These are phyloP conservation scores for Podaxis sp. DNA, from an alignment of 768 basidiomycete species.

Conservation along the genomic window DNA sequence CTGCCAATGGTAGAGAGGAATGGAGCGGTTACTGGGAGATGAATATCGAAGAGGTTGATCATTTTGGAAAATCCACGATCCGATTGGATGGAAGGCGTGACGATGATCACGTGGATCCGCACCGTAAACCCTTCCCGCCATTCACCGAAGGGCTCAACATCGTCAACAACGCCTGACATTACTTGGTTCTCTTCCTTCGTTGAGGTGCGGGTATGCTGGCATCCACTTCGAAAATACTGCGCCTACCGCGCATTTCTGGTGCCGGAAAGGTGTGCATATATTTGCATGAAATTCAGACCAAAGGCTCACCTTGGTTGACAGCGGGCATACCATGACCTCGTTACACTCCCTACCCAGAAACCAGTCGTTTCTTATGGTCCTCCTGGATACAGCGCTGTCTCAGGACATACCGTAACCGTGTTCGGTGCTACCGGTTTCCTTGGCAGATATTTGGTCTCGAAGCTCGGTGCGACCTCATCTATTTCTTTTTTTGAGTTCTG, in stretches of 20 bases:
- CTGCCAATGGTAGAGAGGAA: not conserved
- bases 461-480: constrained; percentile 66
- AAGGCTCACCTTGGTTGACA: constrained; percentile 26
- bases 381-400: constrained; percentile 82
- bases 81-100: constrained; percentile 4
- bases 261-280: constrained; percentile 41
- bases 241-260: constrained; percentile 49
- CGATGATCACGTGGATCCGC: constrained; percentile 28
- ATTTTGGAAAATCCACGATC: constrained; percentile 4
- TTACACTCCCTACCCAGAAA: constrained; percentile 55
- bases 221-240: constrained; percentile 45
- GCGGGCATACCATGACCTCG: constrained; percentile 76
- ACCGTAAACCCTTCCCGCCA: constrained; percentile 35
- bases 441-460: constrained; percentile 90
- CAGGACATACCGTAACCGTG: constrained; percentile 92
- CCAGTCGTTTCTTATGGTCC: constrained; percentile 76
- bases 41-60: not conserved
- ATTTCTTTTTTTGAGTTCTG: constrained; percentile 1
- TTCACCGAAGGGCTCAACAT: constrained; percentile 34
- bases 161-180: constrained; percentile 5
- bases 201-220: constrained; percentile 36
- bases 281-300: not conserved
- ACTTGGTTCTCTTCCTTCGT: constrained; percentile 21
- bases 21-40: not conserved
- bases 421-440: constrained; percentile 97